Conservation (phyloP, 2,329 filamentous ascomycete species). For the Paraphaeosphaeria minitans region DNA sequence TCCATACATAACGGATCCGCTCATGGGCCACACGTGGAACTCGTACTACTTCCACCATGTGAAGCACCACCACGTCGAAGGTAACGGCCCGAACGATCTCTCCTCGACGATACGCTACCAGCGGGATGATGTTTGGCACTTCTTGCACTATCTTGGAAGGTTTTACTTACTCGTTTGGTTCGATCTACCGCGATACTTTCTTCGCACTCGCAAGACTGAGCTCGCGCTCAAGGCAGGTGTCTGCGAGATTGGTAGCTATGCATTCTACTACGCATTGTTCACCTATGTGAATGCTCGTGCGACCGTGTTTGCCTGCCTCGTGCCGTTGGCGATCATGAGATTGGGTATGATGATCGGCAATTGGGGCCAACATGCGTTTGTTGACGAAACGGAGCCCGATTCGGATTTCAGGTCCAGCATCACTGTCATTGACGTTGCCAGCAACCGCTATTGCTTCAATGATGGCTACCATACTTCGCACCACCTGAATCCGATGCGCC, state of each 20-base stretch:
- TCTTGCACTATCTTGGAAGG: conserved; percentile 72
- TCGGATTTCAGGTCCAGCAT: conserved; percentile 81
- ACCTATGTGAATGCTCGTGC: conserved; percentile 57
- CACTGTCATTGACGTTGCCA: conserved; percentile 77
- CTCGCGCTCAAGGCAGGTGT: conserved; percentile 62
- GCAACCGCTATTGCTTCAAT: conserved; percentile 82
- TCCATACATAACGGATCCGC: conserved; percentile 74
- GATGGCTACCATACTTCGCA: conserved; percentile 84
- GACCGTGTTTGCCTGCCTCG: conserved; percentile 67
- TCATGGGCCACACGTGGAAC: conserved; percentile 86
- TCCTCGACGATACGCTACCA: conserved; percentile 79
- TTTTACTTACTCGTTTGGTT: conserved; percentile 77
- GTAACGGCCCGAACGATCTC: conserved; percentile 76
- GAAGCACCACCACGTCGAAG: conserved; percentile 84
- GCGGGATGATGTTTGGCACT: conserved; percentile 69
- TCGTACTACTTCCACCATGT: conserved; percentile 85
- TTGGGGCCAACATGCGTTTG: conserved; percentile 83
- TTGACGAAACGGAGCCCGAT: conserved; percentile 74
- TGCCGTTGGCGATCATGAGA: conserved; percentile 70
- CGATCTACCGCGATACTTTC: conserved; percentile 76
- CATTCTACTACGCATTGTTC: conserved; percentile 58
- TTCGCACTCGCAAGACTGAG: conserved; percentile 62
- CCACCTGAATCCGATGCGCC: conserved; percentile 76
- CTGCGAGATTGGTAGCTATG: conserved; percentile 63
- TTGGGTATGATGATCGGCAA: conserved; percentile 80